Base-by-base conservation (phyloP, 2,329 filamentous ascomycete genomes). In the Pochonia chlamydosporia region DNA sequence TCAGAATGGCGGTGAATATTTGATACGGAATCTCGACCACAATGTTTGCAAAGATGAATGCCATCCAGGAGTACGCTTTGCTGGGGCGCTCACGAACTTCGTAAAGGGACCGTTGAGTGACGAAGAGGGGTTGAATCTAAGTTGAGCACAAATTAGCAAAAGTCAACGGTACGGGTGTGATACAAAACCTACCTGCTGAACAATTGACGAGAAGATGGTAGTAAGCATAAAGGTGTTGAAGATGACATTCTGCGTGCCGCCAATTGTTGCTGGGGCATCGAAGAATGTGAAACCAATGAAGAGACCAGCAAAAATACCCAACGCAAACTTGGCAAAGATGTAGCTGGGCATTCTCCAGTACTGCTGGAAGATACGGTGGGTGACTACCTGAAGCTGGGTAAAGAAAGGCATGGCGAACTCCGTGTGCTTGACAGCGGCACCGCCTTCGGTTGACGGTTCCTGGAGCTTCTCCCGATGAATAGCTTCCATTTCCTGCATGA, bases 271-370 rank as follows among this genome's bases (percentile, higher is more conserved):
- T 6, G 78, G 49, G 5, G 69, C 60, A 3, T 70, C 41, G 66
- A 73, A 88, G 63, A 90, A 88, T 0, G 82, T 85, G 62, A 89
- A 87, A 1, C 85, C 87, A 49, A 90, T 84, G 60, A 91, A 91
- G 2, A 92, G 70, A 6, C 77, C 72, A 21, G 80, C 73, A 47
- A 81, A 72, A 44, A 77, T 53, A 2, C 69, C 82, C 16, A 92
- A 76, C 1, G 74, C 62, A 2, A 79, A 63, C 68, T 92, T 92
- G 48, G 85, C 78, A 63, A 88, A 86, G 58, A 93, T 82, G 65
- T 93, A 93, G 10, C 74, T 73, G 0, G 88, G 88, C 47, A 82
- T 88, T 40, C 88, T 79, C 87, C 88, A 92, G 72, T 91, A 91
- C 60, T 93, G 88, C 58, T 88, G 78, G 66, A 90, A 90, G 5